These are phyloP conservation scores for Volvox reticuliferus DNA, from an alignment of 139 green algal genomes.

Conservation along the genomic window DNA sequence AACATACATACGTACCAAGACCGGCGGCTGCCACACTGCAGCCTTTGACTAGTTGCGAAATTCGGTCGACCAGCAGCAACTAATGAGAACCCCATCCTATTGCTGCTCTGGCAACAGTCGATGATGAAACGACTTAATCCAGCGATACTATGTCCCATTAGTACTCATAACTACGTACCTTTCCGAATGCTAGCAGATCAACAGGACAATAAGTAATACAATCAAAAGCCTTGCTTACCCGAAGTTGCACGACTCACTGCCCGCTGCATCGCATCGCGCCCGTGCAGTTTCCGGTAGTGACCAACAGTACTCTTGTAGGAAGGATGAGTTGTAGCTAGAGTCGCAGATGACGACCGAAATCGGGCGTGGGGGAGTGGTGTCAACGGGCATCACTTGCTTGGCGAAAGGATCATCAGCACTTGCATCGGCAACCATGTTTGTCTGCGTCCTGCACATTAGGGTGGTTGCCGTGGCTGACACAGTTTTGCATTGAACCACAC, in stretches of 20 bases:
- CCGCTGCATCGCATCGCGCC: not conserved
- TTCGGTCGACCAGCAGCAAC: too few relatives aligned
- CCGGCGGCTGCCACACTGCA: too few relatives aligned
- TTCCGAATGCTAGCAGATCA: too few relatives aligned
- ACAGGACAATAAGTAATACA: too few relatives aligned
- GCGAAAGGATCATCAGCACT: conserved; percentile 37
- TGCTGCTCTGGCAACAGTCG: too few relatives aligned
- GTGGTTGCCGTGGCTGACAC: not conserved
- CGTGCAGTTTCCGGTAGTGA: not conserved
- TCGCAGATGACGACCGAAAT: conserved; percentile 45
- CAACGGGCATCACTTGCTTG: conserved; percentile 12
- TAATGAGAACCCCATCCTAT: too few relatives aligned
- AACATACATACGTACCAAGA: too few relatives aligned
- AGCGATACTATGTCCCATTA: too few relatives aligned
- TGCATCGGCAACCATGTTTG: conserved; percentile 47
- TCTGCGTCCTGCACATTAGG: conserved; percentile 25
- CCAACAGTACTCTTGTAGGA: conserved; percentile 30
- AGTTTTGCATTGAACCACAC: conserved; percentile 32
- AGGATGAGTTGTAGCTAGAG: not conserved
- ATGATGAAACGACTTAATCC: too few relatives aligned
- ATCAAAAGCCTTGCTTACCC: too few relatives aligned
- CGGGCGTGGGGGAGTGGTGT: not conserved
- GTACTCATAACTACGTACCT: too few relatives aligned
- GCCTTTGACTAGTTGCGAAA: too few relatives aligned
- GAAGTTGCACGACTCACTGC: not conserved